Conservation (phyloP, 176 grass and related monocot genomes). For the Eragrostis nindensis region DNA sequence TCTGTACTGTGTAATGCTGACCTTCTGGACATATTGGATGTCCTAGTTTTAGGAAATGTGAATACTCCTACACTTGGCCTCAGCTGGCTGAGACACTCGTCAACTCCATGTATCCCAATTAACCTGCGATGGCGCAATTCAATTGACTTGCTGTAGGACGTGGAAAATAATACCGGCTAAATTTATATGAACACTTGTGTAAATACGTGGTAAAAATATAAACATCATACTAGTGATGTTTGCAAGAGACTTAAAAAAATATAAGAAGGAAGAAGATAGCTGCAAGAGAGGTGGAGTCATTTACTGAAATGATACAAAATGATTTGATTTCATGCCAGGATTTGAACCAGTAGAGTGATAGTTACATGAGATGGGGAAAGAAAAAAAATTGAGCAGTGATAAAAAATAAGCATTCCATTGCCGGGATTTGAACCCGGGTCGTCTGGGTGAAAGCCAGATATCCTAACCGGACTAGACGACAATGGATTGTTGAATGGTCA, state of each 20-base stretch:
- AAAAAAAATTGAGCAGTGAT: too few species aligned
- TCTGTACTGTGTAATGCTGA: not conserved
- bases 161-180: too few species aligned
- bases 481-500: constrained; percentile 70
- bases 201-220: too few species aligned
- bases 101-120: not conserved
- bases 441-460: constrained; percentile 95
- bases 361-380: too few species aligned
- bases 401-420: constrained; percentile 48
- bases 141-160: not conserved
- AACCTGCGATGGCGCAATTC: not conserved
- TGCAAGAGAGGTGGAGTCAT: too few species aligned
- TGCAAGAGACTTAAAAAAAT: too few species aligned
- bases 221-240: too few species aligned
- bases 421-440: constrained; percentile 98
- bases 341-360: too few species aligned
- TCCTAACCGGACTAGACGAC: constrained; percentile 98
- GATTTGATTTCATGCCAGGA: too few species aligned
- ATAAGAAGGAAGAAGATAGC: too few species aligned
- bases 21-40: not conserved
- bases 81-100: not conserved
- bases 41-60: not conserved
- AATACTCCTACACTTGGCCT: not conserved
- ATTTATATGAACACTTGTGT: too few species aligned
- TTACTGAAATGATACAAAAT: too few species aligned